phyloP scores from a whole-genome alignment of 208 protist genomes.

The Leishmania turanica region DNA sequence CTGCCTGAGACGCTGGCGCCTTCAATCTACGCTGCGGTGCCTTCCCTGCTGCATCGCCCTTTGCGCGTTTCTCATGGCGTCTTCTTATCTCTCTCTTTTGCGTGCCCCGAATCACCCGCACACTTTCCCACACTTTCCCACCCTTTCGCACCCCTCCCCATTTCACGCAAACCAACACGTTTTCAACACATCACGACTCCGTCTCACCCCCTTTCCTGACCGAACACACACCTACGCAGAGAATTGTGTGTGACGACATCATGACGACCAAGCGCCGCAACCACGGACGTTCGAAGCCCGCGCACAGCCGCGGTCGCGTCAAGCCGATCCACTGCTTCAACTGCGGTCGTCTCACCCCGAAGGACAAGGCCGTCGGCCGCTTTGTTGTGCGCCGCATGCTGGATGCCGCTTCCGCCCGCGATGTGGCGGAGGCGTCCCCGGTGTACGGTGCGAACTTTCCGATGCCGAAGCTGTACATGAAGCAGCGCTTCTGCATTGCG shows the following conservation, averaged over 20 bases:
- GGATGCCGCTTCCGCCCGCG: constrained; percentile 96
- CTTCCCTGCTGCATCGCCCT: not conserved
- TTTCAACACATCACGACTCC: not conserved
- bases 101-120: not conserved
- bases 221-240: constrained; percentile 3
- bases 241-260: constrained; percentile 23
- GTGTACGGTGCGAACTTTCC: constrained; percentile 92
- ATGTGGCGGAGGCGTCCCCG: constrained; percentile 96
- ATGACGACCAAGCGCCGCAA: constrained; percentile 96
- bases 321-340: constrained; percentile 94
- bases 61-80: not conserved
- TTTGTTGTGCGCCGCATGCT: constrained; percentile 99
- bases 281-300: constrained; percentile 92
- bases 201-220: not conserved
- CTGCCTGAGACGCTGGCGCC: not conserved
- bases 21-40: not conserved
- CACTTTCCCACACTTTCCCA: not conserved
- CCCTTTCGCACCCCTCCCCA: not conserved
- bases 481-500: constrained; percentile 99
- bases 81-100: not conserved
- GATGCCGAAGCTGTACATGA: constrained; percentile 99
- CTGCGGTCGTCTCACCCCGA: constrained; percentile 89
- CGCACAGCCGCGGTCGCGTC: constrained; percentile 90
- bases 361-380: constrained; percentile 99
- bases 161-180: not conserved